Base-by-base conservation (phyloP, 202 grass and related monocot species). In the Dendrocalamus latiflorus region DNA sequence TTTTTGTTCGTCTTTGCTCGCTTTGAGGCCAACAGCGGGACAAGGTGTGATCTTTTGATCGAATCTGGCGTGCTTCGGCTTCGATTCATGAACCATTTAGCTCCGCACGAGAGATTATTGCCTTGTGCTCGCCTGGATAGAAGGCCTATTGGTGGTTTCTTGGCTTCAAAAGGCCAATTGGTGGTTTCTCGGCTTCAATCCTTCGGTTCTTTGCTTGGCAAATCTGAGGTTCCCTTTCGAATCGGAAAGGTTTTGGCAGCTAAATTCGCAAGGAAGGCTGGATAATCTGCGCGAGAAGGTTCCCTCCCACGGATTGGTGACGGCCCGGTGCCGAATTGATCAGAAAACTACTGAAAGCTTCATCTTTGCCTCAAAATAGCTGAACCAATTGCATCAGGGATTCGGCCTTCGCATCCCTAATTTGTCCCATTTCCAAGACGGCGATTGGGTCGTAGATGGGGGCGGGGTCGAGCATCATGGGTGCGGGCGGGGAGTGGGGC, bases 391-490 rank as follows among this genome's bases (percentile, higher is more conserved):
- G 57, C 57, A 70, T 59, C 57, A 75, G 71, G 60, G 71, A 55
- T 49, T 64, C 34, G 48, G 47, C 59, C 22, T 74, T 21, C 15
- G 0, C 41, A 8, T 61, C 71, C 51, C 85, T 30, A 81, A 69
- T 81, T 69, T 33, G 21, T 59, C 6, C 70, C 63, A 15, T 41
- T 57, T 21, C 25, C 50, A 44, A 59, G 72, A 3, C 77, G 60
- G 49, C 41, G 20, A 58, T 68, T 78, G 68, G 78, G 20, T 71
- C 58, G 69, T 77, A 34, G 75, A 96, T 96, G 94, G 94, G 94
- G 44, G 47, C 91, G 61, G 89, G 91, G 36, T 97, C 91, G 42
- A 93, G 84, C 94, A 71, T 90, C 63, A 57, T 90, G 47, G 89
- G 87, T 6, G 81, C 81, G 11, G 89, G 90, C 6, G 86, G 65